phyloP scores from a whole-genome alignment of 2,329 filamentous ascomycete species.

The Penicillium sp. region DNA sequence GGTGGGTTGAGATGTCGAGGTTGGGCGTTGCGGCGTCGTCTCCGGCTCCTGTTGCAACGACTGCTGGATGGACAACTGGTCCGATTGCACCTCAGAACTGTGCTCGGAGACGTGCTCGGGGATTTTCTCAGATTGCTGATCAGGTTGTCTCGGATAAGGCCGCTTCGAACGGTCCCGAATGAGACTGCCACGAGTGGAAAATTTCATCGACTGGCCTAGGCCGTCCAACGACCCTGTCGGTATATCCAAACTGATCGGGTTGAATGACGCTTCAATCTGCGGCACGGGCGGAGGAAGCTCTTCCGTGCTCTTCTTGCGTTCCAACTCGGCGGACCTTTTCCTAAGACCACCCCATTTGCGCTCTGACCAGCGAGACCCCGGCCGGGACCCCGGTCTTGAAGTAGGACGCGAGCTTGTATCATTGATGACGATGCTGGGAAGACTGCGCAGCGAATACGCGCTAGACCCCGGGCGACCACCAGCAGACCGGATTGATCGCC shows the following conservation, averaged over 20 bases:
- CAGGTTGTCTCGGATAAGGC: slow-evolving; percentile 28
- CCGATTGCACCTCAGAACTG: slow-evolving; percentile 6
- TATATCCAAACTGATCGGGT: slow-evolving; percentile 54
- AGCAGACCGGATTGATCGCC: slow-evolving; percentile 18
- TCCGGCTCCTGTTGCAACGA: slow-evolving; percentile 6
- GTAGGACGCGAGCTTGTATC: slow-evolving; percentile 31
- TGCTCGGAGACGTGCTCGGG: slow-evolving; percentile 9
- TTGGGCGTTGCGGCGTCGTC: slow-evolving; percentile 7
- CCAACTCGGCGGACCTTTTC: slow-evolving; percentile 36
- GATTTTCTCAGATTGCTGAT: slow-evolving; percentile 18
- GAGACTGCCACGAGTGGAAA: slow-evolving; percentile 61
- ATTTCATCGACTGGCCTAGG: slow-evolving; percentile 53
- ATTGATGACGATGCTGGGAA: slow-evolving; percentile 43
- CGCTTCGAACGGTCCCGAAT: slow-evolving; percentile 49
- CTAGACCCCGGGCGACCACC: slow-evolving; percentile 26
- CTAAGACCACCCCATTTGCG: slow-evolving; percentile 43
- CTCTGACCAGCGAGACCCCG: slow-evolving; percentile 45
- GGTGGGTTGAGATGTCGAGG: slow-evolving; percentile 16
- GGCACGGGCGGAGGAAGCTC: slow-evolving; percentile 36
- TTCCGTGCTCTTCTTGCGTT: slow-evolving; percentile 27
- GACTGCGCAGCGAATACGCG: slow-evolving; percentile 33
- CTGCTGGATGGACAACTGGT: slow-evolving; percentile 7
- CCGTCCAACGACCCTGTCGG: slow-evolving; percentile 55
- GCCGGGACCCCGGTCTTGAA: slow-evolving; percentile 33
- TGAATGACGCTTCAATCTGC: slow-evolving; percentile 41